phyloP scores from a whole-genome alignment of 495 filamentous ascomycete species.

The Ramalina intermedia region DNA sequence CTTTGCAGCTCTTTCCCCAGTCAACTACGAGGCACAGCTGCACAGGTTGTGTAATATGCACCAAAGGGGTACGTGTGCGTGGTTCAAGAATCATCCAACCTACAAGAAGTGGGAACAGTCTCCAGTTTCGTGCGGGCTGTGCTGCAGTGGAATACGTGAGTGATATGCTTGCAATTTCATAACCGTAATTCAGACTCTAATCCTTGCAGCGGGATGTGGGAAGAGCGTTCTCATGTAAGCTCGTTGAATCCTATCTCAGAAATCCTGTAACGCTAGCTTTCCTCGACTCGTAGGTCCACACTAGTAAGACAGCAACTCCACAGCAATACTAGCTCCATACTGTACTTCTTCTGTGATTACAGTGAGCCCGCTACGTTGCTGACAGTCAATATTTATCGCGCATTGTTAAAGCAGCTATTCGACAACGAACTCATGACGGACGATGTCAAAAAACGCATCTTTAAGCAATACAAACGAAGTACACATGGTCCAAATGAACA shows the following conservation, averaged over 20 bases:
- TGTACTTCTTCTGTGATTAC: conserved; percentile 17
- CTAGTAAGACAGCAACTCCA: background rate
- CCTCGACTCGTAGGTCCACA: background rate
- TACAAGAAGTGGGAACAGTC: conserved; percentile 6
- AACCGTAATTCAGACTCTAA: too few species aligned
- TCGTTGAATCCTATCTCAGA: background rate
- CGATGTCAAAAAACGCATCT: conserved; percentile 1
- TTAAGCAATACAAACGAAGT: background rate
- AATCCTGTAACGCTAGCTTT: too few species aligned
- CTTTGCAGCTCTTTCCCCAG: conserved; percentile 3
- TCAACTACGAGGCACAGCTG: conserved; percentile 8
- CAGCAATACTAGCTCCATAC: background rate
- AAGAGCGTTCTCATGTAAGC: conserved; percentile 13
- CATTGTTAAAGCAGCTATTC: conserved; percentile 14
- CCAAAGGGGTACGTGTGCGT: conserved; percentile 8
- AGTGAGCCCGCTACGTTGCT: conserved; percentile 8
- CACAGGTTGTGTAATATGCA: conserved; percentile 2
- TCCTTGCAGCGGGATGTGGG: conserved; percentile 10
- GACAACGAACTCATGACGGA: conserved; percentile 1
- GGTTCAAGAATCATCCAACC: conserved; percentile 2
- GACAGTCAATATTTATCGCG: conserved; percentile 4
- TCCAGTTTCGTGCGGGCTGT: conserved; percentile 1
- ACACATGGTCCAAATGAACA: background rate
- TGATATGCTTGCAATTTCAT: background rate
- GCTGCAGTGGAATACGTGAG: conserved; percentile 16